These are phyloP conservation scores for Naganishia sp. DNA, from an alignment of 1,284 basidiomycete species.

Conservation along the genomic window DNA sequence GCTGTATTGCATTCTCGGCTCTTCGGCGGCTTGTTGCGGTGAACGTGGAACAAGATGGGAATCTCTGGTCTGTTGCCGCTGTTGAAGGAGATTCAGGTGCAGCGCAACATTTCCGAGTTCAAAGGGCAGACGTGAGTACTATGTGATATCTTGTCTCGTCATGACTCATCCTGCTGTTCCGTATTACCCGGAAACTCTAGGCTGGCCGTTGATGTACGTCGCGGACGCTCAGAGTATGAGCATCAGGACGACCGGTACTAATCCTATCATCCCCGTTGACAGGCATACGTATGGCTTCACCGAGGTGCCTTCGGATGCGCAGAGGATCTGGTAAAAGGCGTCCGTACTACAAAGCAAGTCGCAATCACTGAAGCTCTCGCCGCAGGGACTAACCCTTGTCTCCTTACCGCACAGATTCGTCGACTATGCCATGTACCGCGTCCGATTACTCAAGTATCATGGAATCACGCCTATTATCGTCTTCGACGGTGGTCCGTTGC, in stretches of 20 bases:
- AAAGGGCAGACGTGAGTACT: slow-evolving; percentile 65
- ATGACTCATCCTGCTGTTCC: slow-evolving; percentile 1
- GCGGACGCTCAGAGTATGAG: not conserved
- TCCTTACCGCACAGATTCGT: slow-evolving; percentile 68
- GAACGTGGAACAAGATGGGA: slow-evolving; percentile 64
- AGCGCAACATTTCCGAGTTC: slow-evolving; percentile 76
- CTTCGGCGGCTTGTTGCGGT: not conserved
- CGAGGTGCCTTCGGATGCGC: slow-evolving; percentile 90
- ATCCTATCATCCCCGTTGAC: slow-evolving; percentile 40
- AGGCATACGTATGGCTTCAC: slow-evolving; percentile 96
- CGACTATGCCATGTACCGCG: slow-evolving; percentile 90
- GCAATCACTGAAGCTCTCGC: not conserved
- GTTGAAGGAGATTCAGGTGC: slow-evolving; percentile 83
- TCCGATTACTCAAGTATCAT: slow-evolving; percentile 81
- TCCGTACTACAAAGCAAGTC: slow-evolving; percentile 75
- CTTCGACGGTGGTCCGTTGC: slow-evolving; percentile 93
- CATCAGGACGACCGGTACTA: not conserved
- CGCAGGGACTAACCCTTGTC: not conserved
- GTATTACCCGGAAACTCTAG: not conserved
- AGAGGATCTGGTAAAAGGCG: slow-evolving; percentile 82
- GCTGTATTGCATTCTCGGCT: not conserved
- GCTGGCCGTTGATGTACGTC: slow-evolving; percentile 9
- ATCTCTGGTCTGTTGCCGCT: slow-evolving; percentile 91
- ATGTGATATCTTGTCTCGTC: not conserved
- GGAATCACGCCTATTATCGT: slow-evolving; percentile 88